A percentile compares a stretch with the other conserved stretches of the same genome.
Conservation (phyloP, 2,329 filamentous ascomycete species). For the Colletotrichum gigasporum region DNA sequence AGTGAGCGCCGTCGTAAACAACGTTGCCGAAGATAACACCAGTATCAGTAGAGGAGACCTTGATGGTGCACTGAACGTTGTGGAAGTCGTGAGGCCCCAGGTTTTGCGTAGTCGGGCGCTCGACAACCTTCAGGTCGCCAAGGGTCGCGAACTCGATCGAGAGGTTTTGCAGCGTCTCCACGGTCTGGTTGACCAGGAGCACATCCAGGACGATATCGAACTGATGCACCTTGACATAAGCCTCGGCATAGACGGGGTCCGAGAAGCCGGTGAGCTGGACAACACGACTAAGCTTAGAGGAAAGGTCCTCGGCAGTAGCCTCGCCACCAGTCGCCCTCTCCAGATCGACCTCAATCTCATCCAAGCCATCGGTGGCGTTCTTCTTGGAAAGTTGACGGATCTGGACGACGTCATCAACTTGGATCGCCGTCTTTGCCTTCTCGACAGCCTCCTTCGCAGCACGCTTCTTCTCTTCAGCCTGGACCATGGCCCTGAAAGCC, state of each 20-base stretch:
- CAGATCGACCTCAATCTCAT: constrained; percentile 89
- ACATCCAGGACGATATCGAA: constrained; percentile 99
- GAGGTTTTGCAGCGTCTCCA: constrained; percentile 94
- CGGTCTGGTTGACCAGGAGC: constrained; percentile 95
- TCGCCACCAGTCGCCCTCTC: constrained; percentile 96
- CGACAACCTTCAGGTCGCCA: constrained; percentile 96
- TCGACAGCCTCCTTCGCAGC: constrained; percentile 93
- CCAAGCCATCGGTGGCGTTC: constrained; percentile 80
- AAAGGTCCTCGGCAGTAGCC: constrained; percentile 81
- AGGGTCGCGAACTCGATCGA: constrained; percentile 99
- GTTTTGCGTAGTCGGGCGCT: constrained; percentile 95
- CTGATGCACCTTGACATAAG: constrained; percentile 98
- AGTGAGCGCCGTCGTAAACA: constrained; percentile 93
- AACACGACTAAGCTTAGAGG: constrained; percentile 93
- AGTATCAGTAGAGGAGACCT: constrained; percentile 97
- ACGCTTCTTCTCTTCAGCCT: constrained; percentile 96
- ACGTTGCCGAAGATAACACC: constrained; percentile 99
- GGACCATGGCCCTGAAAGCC: constrained; percentile 96
- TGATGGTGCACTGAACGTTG: constrained; percentile 98
- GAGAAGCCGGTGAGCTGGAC: constrained; percentile 99
- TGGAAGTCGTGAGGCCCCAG: constrained; percentile 95
- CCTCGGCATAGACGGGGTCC: constrained; percentile 97
- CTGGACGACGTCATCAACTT: constrained; percentile 93
- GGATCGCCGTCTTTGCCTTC: constrained; percentile 92
- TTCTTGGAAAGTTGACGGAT: constrained; percentile 96